These are phyloP conservation scores for Talaromyces thailandensis DNA, from an alignment of 495 filamentous ascomycete species.

Conservation along the genomic window DNA sequence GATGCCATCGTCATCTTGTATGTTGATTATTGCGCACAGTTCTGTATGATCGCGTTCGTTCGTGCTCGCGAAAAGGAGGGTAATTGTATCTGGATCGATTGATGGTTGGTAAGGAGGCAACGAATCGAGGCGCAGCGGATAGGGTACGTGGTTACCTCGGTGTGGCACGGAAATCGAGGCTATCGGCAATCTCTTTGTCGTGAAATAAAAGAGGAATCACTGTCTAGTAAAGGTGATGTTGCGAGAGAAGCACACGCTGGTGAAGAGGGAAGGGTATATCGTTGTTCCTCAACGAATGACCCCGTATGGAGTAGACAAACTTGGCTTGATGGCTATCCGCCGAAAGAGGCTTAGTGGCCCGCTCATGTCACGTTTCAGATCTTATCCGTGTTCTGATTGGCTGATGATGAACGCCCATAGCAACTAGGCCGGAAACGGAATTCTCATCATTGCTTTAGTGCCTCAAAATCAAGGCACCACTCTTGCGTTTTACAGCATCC, in stretches of 20 bases:
- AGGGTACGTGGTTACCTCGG: not conserved
- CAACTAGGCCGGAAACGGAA: not conserved
- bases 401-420: not conserved
- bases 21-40: not conserved
- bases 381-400: not conserved
- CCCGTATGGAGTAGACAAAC: not conserved
- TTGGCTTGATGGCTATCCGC: not conserved
- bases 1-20: conserved; percentile 50
- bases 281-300: not conserved
- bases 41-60: not conserved
- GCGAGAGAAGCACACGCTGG: not conserved
- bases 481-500: not conserved
- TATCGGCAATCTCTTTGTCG: not conserved
- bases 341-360: not conserved
- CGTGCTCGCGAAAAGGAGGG: not conserved
- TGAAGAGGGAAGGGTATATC: not conserved
- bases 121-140: not conserved
- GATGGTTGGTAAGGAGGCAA: not conserved
- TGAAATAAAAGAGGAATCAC: not conserved
- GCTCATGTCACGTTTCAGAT: not conserved
- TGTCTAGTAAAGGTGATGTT: not conserved
- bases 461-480: not conserved
- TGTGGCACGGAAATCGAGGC: not conserved
- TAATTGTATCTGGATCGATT: not conserved
- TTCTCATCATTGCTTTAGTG: not conserved